A percentile compares a stretch with the other conserved stretches of the same genome.
Evolutionary conservation across 495 filamentous ascomycete species (phyloP).

Genomic region (Neurospora pannonica): DNA sequence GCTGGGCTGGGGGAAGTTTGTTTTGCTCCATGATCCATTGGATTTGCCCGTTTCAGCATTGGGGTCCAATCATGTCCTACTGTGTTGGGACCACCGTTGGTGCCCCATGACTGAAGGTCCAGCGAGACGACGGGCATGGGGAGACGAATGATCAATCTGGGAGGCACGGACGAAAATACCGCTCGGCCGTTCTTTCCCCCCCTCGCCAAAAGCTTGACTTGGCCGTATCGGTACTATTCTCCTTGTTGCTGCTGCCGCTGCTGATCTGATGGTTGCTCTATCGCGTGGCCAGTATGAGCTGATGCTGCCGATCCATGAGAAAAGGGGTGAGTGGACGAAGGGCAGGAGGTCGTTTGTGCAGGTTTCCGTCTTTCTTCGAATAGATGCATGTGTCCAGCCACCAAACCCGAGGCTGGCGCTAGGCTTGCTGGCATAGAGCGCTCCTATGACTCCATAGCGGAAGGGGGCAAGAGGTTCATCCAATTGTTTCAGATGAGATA

Average conservation of each 20-base stretch:
- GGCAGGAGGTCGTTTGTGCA: slow-evolving; percentile 27
- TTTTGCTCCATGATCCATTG: not conserved
- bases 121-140: not conserved
- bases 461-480: slow-evolving; percentile 10
- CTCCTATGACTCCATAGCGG: slow-evolving; percentile 4
- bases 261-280: slow-evolving; percentile 9
- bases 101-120: not conserved
- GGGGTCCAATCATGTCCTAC: not conserved
- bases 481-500: slow-evolving; percentile 26
- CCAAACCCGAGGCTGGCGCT: slow-evolving; percentile 17
- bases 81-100: not conserved
- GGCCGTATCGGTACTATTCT: not conserved
- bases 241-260: not conserved
- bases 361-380: slow-evolving; percentile 25
- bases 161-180: not conserved
- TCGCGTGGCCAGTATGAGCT: slow-evolving; percentile 21
- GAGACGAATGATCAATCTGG: not conserved
- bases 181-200: not conserved
- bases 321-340: slow-evolving; percentile 12
- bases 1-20: not conserved
- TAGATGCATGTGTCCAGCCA: slow-evolving; percentile 19
- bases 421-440: slow-evolving; percentile 4
- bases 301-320: slow-evolving; percentile 10
- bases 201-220: not conserved
- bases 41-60: not conserved